phyloP scores from a whole-genome alignment of 257 asterid genomes.

The Solanum microdontum region DNA sequence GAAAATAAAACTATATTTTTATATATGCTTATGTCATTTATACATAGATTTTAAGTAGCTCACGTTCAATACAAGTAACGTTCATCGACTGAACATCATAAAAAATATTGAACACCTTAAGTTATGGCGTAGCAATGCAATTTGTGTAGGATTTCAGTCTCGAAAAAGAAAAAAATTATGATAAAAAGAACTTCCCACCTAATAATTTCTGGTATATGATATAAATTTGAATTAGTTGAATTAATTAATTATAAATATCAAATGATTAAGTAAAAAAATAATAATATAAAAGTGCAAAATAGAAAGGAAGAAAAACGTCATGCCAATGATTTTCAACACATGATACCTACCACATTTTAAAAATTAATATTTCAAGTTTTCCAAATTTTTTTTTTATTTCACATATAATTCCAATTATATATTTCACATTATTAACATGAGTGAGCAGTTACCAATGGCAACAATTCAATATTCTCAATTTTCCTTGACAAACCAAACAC shows the following conservation, averaged over 20 bases:
- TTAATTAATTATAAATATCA: not conserved
- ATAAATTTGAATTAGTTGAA: not conserved
- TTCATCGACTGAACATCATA: not conserved
- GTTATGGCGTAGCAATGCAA: not conserved
- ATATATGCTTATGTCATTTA: not conserved
- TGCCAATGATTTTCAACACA: not conserved
- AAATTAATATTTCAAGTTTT: not conserved
- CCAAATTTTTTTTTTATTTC: not conserved
- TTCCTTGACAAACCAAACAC: not conserved
- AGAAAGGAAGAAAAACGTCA: not conserved
- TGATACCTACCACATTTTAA: not conserved
- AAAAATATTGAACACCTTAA: not conserved
- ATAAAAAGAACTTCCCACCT: not conserved
- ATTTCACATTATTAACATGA: conserved; percentile 26
- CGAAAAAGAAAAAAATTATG: too few species aligned
- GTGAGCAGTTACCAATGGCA: conserved; percentile 10
- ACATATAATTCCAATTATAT: conserved; percentile 6
- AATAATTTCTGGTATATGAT: not conserved
- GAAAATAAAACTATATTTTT: not conserved
- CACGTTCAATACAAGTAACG: not conserved
- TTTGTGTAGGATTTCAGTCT: not conserved
- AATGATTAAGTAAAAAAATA: not conserved
- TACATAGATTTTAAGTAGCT: not conserved
- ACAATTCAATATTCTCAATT: not conserved
- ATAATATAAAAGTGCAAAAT: too few species aligned